Base-by-base conservation (phyloP, 2,329 filamentous ascomycete genomes). In the Hortaea sp. region DNA sequence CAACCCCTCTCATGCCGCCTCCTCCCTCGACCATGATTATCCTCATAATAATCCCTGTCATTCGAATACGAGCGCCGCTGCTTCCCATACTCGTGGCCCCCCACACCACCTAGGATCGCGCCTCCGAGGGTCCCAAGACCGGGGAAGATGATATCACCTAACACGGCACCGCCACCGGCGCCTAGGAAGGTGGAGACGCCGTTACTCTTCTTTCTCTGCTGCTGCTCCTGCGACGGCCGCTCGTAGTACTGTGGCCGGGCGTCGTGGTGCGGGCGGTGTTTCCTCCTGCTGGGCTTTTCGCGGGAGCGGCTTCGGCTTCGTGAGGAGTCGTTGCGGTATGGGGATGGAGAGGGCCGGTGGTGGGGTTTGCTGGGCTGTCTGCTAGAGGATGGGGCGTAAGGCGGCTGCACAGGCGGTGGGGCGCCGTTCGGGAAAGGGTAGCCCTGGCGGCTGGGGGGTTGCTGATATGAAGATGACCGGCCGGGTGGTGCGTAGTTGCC, bases 141-240 rank as follows among this genome's bases (percentile, higher is more conserved):
- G 3, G 69, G 69, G 39, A 72, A 69, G 7, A 71, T 66, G 10
- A 57, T 59, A 49, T 72, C 69, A 2, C 69, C 69, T 1, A 72
- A 59, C 1, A 72, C 47, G 5, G 66, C 68, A 9, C 69, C 69
- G 2, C 63, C 69, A 7, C 69, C 67, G 0, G 69, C 69, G 41
- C 69, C 69, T 0, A 72, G 53, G 43, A 71, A 72, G 0, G 68
- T 69, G 31, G 68, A 53, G 5, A 57, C 53, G 7, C 57, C 52
- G 7, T 46, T 53, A 4, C 48, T 49, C 44, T 58, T 59, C 46
- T 57, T 57, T 39, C 50, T 52, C 40, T 56, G 57, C 45, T 57
- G 56, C 41, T 46, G 44, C 9, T 20, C 11, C 9, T n/a, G 32
- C 20, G 20, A 20, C 9, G 32, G 32, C 7, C 32, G 32, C 32